Percentiles rank a stretch among this genome's conserved stretches.
phyloP scores from a whole-genome alignment of 805 yeast genomes.

The Ogataea parapolymorpha region DNA sequence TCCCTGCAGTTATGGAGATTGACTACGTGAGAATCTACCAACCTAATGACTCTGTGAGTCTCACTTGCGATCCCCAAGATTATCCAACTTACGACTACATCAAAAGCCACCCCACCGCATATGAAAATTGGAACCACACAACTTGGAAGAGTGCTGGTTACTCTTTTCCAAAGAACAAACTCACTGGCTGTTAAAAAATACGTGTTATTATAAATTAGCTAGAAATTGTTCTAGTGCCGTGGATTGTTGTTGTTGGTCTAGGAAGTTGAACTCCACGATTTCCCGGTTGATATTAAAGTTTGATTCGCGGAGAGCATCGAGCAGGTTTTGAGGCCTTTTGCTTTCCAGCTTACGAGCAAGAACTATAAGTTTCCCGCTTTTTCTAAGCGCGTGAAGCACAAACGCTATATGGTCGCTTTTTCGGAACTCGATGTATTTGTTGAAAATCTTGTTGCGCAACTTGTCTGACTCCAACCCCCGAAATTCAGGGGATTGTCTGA shows the following conservation, averaged over 20 bases:
- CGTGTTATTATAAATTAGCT: constrained; percentile 1
- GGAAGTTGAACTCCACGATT: constrained; percentile 12
- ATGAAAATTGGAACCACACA: constrained; percentile 66
- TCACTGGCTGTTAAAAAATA: constrained; percentile 39
- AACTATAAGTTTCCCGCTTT: constrained; percentile 5
- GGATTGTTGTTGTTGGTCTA: constrained; percentile 4
- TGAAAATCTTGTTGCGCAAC: constrained; percentile 17
- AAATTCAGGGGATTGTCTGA: constrained; percentile 13
- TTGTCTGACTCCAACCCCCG: constrained; percentile 14
- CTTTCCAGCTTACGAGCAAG: constrained; percentile 4
- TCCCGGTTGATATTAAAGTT: constrained; percentile 7
- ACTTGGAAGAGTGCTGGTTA: constrained; percentile 77
- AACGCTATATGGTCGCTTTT: constrained; percentile 9
- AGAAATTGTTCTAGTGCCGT: constrained; percentile 5
- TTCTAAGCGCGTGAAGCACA: constrained; percentile 4
- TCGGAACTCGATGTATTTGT: constrained; percentile 9
- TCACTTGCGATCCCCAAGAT: constrained; percentile 84
- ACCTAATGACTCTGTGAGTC: constrained; percentile 55
- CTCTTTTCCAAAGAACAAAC: constrained; percentile 55
- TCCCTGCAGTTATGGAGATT: constrained; percentile 74
- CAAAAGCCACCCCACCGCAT: constrained; percentile 63
- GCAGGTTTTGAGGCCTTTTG: not conserved
- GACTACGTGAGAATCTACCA: constrained; percentile 94
- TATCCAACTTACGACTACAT: constrained; percentile 88
- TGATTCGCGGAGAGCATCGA: constrained; percentile 1